A percentile compares a stretch with the other conserved stretches of the same genome.
Conservation (phyloP, 139 green algal species). For the Yamagishiella unicocca region DNA sequence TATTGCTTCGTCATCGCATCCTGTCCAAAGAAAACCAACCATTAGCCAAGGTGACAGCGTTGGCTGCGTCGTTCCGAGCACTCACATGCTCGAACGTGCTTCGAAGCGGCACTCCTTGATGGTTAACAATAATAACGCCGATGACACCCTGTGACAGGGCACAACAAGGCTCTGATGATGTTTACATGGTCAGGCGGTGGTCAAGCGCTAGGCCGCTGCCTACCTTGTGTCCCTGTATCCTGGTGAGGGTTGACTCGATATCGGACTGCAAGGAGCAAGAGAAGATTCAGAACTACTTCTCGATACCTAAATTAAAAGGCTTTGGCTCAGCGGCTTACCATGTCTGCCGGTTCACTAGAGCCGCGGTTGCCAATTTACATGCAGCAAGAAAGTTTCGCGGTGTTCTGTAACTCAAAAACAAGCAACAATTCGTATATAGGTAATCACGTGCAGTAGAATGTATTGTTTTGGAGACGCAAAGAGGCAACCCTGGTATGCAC, state of each 20-base stretch:
- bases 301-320: background rate
- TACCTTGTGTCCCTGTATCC: slow-evolving; percentile 64
- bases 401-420: background rate
- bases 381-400: background rate
- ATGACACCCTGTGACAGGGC: slow-evolving; percentile 48
- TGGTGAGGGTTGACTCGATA: slow-evolving; percentile 60
- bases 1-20: slow-evolving; percentile 76
- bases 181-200: background rate
- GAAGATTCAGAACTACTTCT: background rate
- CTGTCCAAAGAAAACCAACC: slow-evolving; percentile 50
- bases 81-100: slow-evolving; percentile 66
- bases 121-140: slow-evolving; percentile 56
- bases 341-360: background rate
- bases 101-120: slow-evolving; percentile 48
- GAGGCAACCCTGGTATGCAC: too few species aligned
- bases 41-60: background rate
- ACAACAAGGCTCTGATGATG: background rate
- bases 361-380: slow-evolving; percentile 19
- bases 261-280: slow-evolving; percentile 47
- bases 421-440: too few species aligned
- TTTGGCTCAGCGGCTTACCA: background rate
- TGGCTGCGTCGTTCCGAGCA: background rate
- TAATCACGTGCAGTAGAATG: too few species aligned
- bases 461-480: too few species aligned
- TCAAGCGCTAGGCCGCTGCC: too few species aligned